These are phyloP conservation scores for Tremella fuciformis DNA, from an alignment of 768 basidiomycete genomes.

Conservation along the genomic window DNA sequence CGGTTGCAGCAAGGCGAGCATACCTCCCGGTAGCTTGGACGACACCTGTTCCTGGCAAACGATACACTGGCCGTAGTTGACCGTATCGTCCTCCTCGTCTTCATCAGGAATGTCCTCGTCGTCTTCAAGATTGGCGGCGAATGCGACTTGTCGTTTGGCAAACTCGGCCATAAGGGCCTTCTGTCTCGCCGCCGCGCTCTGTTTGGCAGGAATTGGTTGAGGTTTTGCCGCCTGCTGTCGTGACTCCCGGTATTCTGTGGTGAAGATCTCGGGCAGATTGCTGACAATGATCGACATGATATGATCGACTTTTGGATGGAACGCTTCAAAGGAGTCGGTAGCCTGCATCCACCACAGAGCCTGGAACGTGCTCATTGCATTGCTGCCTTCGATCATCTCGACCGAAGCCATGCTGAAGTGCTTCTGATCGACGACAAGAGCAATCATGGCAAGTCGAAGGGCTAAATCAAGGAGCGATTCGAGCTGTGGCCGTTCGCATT, in stretches of 20 bases:
- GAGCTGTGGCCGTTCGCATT: slow-evolving; percentile 29
- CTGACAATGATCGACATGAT: slow-evolving; percentile 63
- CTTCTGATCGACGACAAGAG: slow-evolving; percentile 66
- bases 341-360: slow-evolving; percentile 74
- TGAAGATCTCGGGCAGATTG: slow-evolving; percentile 62
- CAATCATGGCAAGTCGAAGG: slow-evolving; percentile 81
- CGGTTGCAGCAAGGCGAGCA: slow-evolving; percentile 80
- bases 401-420: slow-evolving; percentile 64
- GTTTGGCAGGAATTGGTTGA: slow-evolving; percentile 6
- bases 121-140: slow-evolving; percentile 71
- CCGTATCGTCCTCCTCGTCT: slow-evolving; percentile 56
- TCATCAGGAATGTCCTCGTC: slow-evolving; percentile 64
- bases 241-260: slow-evolving; percentile 29
- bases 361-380: slow-evolving; percentile 49
- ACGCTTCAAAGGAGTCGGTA: slow-evolving; percentile 67
- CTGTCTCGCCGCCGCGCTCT: slow-evolving; percentile 17
- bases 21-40: slow-evolving; percentile 70
- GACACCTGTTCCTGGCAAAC: slow-evolving; percentile 95
- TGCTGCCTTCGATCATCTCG: slow-evolving; percentile 50
- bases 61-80: slow-evolving; percentile 86
- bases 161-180: slow-evolving; percentile 94
- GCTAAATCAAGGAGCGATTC: slow-evolving; percentile 89
- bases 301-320: slow-evolving; percentile 71
- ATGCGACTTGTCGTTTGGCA: slow-evolving; percentile 70
- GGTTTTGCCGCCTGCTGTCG: slow-evolving; percentile 10